Base-by-base conservation (phyloP, 345 rosid species). In the Heritiera littoralis region DNA sequence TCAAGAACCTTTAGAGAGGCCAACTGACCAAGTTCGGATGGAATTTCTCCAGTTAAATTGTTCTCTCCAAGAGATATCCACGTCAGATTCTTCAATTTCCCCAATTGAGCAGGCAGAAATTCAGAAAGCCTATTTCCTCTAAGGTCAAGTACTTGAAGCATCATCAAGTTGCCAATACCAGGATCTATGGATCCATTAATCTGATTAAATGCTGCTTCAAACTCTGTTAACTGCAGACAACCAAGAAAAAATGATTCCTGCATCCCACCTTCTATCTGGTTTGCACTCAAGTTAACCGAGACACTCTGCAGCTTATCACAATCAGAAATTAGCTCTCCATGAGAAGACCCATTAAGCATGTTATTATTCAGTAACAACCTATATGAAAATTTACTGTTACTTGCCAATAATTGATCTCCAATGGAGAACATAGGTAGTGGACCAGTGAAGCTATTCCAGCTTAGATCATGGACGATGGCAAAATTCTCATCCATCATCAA, bases 361-460 rank as follows among this genome's bases (percentile, higher is more conserved):
- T 90, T 90, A 69, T 84, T 81, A 72, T 89, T 88, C 74, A 91
- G 82, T 11, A 81, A 71, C 85, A 91, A 82, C 66, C 86, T 83
- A 87, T 89, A 89, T 6, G 80, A 58, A 49, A 64, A 76, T 71
- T 73, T 81, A 46, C 48, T 55, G 40, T 74, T 71, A 40, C 80
- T 60, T 23, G 76, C 86, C 77, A 82, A 48, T 65, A 84, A 63
- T 51, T 54, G 78, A 81, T 85, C 84, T 59, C 89, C 91, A 7
- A 88, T 41, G 23, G 74, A 80, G 78, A 91, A 88, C 79, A 68
- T 48, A 35, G 94, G 92, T 79, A 91, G 63, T 8, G 64, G 71
- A 58, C 91, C 94, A 68, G 41, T 4, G 76, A 91, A 87, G 43
- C 81, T 78, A 82, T 91, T 91, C 85, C 86, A 81, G 69, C 94